phyloP scores from a whole-genome alignment of 768 basidiomycete species.

The Xerocomellus chrysenteron region DNA sequence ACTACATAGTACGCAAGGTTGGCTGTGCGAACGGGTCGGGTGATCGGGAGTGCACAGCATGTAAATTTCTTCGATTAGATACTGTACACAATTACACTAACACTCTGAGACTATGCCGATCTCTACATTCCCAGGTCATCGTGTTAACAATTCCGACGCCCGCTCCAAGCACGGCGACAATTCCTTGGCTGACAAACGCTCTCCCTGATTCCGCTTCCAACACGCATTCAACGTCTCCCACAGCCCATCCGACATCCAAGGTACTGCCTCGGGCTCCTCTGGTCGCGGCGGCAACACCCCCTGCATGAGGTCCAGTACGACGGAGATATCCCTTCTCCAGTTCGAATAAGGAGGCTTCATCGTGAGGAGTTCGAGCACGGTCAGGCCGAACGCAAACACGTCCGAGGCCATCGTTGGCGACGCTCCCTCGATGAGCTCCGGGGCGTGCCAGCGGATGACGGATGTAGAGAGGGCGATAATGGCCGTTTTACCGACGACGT shows the following conservation, averaged over 20 bases:
- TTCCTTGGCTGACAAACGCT: slow-evolving; percentile 42
- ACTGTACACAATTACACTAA: no score
- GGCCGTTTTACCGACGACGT: slow-evolving; percentile 49
- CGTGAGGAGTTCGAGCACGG: slow-evolving; percentile 57
- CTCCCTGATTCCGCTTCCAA: slow-evolving; percentile 41
- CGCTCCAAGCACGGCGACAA: slow-evolving; percentile 23
- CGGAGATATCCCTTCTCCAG: slow-evolving; percentile 48
- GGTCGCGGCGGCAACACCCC: slow-evolving; percentile 47
- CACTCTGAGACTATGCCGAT: not conserved
- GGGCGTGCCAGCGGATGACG: slow-evolving; percentile 60
- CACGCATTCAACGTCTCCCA: slow-evolving; percentile 49
- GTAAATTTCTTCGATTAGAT: no score
- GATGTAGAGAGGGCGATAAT: slow-evolving; percentile 49
- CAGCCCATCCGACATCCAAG: slow-evolving; percentile 46
- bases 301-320: slow-evolving; percentile 44
- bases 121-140: not conserved
- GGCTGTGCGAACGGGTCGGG: no score
- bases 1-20: no score
- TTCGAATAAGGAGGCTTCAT: slow-evolving; percentile 50
- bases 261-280: slow-evolving; percentile 26
- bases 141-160: not conserved
- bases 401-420: slow-evolving; percentile 50
- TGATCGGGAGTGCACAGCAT: no score
- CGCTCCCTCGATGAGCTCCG: slow-evolving; percentile 50
- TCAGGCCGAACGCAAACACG: slow-evolving; percentile 60